A percentile compares a stretch with the other conserved stretches of the same genome.
phyloP scores from a whole-genome alignment of 78 protist species.

The Planoprotostelium fungivorum region DNA sequence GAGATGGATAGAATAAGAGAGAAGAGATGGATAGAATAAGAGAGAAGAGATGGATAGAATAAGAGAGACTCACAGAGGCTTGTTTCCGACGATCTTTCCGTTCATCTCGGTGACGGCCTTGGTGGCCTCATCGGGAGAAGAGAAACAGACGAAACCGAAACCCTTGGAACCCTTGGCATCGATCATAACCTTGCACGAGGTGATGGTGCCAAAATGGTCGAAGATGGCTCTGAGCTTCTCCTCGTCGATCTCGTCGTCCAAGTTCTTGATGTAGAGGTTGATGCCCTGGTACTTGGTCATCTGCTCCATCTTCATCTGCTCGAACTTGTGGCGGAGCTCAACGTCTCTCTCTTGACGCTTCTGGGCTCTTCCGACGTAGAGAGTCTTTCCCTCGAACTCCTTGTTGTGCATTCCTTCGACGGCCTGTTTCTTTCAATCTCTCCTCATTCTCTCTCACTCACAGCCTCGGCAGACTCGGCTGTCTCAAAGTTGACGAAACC shows the following conservation, averaged over 20 bases:
- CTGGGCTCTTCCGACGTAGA: conserved; percentile 86
- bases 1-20: too few relatives aligned
- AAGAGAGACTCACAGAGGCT: conserved; percentile 76
- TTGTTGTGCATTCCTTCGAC: conserved; percentile 77
- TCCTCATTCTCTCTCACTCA: neutral
- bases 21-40: too few relatives aligned
- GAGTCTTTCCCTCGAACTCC: conserved; percentile 53
- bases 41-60: too few relatives aligned
- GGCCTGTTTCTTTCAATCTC: conserved; percentile 18
- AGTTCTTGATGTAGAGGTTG: conserved; percentile 97
- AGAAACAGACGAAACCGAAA: conserved; percentile 97
- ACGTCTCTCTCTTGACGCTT: conserved; percentile 85
- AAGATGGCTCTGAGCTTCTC: conserved; percentile 81
- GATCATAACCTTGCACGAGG: conserved; percentile 82
- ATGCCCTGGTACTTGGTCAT: conserved; percentile 67
- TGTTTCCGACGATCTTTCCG: conserved; percentile 80
- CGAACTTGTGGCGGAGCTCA: conserved; percentile 73
- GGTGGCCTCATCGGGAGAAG: conserved; percentile 89
- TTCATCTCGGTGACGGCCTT: conserved; percentile 94
- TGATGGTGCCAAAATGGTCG: conserved; percentile 87
- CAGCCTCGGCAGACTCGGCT: conserved; percentile 77
- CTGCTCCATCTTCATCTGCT: conserved; percentile 44
- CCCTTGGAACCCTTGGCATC: conserved; percentile 84
- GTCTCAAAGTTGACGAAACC: conserved; percentile 93
- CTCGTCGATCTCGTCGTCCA: conserved; percentile 89